phyloP scores from a whole-genome alignment of 1,284 basidiomycete genomes.

The Wolfiporia cocos region DNA sequence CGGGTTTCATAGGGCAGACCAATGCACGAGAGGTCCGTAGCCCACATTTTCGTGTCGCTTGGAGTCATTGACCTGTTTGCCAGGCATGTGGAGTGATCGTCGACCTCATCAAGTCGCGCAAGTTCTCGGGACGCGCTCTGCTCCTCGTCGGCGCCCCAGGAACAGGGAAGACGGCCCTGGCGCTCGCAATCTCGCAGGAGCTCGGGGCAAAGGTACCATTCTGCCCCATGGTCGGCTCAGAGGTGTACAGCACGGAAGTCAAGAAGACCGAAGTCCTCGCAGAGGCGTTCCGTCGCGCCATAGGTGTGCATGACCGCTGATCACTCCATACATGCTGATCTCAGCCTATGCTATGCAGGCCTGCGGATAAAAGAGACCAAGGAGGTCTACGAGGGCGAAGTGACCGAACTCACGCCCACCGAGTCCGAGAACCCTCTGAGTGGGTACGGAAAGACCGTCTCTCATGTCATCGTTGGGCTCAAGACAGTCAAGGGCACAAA shows the following conservation, averaged over 20 bases:
- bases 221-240: constrained; percentile 96
- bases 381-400: constrained; percentile 98
- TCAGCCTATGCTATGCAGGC: constrained; percentile 53
- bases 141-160: constrained; percentile 88
- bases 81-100: constrained; percentile 89
- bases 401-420: constrained; percentile 93
- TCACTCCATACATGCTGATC: background rate
- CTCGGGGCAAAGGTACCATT: constrained; percentile 94
- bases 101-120: constrained; percentile 86
- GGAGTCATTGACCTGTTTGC: background rate
- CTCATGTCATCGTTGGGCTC: constrained; percentile 93
- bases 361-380: constrained; percentile 98
- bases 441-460: constrained; percentile 98
- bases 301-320: constrained; percentile 54
- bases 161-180: constrained; percentile 94
- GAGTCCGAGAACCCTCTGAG: constrained; percentile 94
- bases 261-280: constrained; percentile 99
- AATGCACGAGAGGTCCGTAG: constrained; percentile 80
- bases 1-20: constrained; percentile 90
- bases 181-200: constrained; percentile 91
- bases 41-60: background rate
- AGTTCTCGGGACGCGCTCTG: constrained; percentile 88
- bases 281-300: constrained; percentile 91
- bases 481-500: constrained; percentile 99
- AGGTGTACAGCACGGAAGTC: constrained; percentile 96